Percentiles rank a stretch among this genome's conserved stretches.
phyloP scores from a whole-genome alignment of 163 green algal species.

The Scenedesmus sp. region DNA sequence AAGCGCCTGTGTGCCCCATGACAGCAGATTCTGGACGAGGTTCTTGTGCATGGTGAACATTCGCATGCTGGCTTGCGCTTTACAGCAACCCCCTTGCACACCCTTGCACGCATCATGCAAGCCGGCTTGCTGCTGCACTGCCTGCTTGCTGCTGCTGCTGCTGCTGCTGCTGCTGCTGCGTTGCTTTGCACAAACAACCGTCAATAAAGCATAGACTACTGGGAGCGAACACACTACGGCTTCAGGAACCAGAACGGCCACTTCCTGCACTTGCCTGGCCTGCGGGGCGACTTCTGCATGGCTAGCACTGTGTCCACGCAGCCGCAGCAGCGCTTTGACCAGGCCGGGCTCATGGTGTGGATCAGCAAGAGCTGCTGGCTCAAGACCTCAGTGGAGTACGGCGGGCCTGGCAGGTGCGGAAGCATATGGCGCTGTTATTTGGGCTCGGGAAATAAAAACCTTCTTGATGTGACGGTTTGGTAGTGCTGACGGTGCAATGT shows the following conservation, averaged over 20 bases:
- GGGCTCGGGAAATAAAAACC: too few relatives aligned
- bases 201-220: constrained; percentile 21
- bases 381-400: constrained; percentile 35
- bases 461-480: too few relatives aligned
- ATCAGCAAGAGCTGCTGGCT: constrained; percentile 46
- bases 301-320: constrained; percentile 15
- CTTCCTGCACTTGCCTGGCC: constrained; percentile 37
- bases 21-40: too few relatives aligned
- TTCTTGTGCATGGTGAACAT: too few relatives aligned
- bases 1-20: too few relatives aligned
- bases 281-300: constrained; percentile 35
- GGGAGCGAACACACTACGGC: constrained; percentile 46
- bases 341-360: constrained; percentile 45
- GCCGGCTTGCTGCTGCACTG: not conserved
- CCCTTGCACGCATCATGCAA: too few relatives aligned
- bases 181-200: not conserved
- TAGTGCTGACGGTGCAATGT: too few relatives aligned
- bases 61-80: too few relatives aligned
- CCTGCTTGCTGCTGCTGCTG: not conserved
- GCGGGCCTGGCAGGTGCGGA: not conserved
- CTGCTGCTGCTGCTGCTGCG: not conserved
- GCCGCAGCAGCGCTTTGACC: constrained; percentile 44
- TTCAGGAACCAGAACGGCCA: constrained; percentile 42
- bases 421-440: too few relatives aligned
- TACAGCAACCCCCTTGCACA: too few relatives aligned